Conservation (phyloP, 2,329 filamentous ascomycete species). For the Aureobasidium sp. region DNA sequence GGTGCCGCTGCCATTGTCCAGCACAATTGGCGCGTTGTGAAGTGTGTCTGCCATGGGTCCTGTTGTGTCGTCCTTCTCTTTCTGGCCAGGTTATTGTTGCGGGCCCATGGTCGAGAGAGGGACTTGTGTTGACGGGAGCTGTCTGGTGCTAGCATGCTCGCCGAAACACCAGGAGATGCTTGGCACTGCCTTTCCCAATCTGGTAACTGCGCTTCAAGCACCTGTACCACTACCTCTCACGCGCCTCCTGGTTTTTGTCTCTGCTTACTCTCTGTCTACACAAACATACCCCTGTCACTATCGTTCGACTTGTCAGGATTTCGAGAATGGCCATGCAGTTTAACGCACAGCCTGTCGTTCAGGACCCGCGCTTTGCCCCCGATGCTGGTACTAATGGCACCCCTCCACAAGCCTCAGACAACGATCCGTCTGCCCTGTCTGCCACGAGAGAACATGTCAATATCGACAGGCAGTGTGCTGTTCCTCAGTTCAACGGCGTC, state of each 20-base stretch:
- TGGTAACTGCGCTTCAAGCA: background rate
- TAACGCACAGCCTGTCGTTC: background rate
- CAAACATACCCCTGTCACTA: background rate
- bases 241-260: background rate
- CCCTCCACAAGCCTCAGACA: background rate
- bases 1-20: slow-evolving; percentile 97
- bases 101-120: background rate
- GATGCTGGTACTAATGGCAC: background rate
- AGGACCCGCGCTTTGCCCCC: background rate
- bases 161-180: background rate
- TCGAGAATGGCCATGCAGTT: background rate
- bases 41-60: slow-evolving; percentile 55
- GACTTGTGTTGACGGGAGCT: background rate
- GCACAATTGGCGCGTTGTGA: slow-evolving; percentile 96
- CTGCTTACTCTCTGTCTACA: background rate
- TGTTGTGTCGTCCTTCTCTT: background rate
- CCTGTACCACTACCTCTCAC: background rate
- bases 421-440: background rate
- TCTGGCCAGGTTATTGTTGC: background rate
- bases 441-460: background rate
- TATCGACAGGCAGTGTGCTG: background rate
- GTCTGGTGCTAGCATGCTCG: background rate
- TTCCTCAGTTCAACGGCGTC: slow-evolving; percentile 2
- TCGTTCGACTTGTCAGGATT: background rate
- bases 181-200: background rate